These are phyloP conservation scores for Elsinoe arachidis DNA, from an alignment of 2,329 filamentous ascomycete genomes.

Conservation along the genomic window DNA sequence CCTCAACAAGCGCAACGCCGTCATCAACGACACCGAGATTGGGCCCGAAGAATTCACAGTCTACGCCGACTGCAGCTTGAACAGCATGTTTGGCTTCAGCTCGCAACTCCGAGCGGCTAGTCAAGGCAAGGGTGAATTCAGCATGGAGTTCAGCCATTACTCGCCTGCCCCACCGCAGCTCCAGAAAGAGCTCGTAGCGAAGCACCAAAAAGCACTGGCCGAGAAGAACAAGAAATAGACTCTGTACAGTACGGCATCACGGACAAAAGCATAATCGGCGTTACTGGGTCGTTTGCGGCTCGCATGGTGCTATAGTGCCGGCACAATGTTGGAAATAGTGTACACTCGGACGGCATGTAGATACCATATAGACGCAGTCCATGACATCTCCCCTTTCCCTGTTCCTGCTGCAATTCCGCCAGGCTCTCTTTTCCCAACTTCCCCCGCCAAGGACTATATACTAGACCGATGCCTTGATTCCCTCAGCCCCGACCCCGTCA, in stretches of 20 bases:
- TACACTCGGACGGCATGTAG: not conserved
- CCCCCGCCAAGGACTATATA: no score
- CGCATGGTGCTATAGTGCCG: not conserved
- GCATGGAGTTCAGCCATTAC: slow-evolving; percentile 98
- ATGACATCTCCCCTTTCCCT: slow-evolving; percentile 4
- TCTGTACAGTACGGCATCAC: slow-evolving; percentile 1
- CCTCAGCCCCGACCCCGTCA: no score
- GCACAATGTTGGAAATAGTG: not conserved
- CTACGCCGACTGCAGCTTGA: slow-evolving; percentile 83
- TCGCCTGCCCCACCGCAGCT: slow-evolving; percentile 75
- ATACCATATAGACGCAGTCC: slow-evolving; percentile 8
- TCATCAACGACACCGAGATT: slow-evolving; percentile 92
- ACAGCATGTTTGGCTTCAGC: slow-evolving; percentile 97
- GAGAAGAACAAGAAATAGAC: slow-evolving; percentile 54
- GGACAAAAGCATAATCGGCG: not conserved
- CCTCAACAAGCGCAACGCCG: slow-evolving; percentile 92
- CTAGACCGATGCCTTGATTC: no score
- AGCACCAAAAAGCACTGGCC: slow-evolving; percentile 58
- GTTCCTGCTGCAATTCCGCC: not conserved
- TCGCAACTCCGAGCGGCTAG: slow-evolving; percentile 84
- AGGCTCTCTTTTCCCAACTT: no score
- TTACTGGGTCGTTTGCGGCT: not conserved
- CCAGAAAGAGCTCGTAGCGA: slow-evolving; percentile 67
- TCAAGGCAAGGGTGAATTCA: slow-evolving; percentile 97
- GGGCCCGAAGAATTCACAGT: slow-evolving; percentile 90